Conservation (phyloP, 2,329 filamentous ascomycete species). For the Diaporthe citri region DNA sequence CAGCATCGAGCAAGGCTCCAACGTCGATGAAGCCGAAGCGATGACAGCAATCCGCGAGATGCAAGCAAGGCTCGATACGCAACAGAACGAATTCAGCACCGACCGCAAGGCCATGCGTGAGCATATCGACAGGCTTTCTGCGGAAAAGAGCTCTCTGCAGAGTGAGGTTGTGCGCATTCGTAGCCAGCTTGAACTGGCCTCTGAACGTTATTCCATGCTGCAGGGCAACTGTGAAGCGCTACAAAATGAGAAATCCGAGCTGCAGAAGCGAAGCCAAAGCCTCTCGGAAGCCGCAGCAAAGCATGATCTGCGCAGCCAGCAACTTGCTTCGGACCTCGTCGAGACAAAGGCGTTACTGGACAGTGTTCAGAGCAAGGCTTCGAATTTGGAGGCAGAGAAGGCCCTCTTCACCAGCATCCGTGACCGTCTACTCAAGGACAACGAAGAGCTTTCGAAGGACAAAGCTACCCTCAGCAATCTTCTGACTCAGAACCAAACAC, state of each 20-base stretch:
- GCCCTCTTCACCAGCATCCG: slow-evolving; percentile 95
- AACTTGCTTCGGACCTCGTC: slow-evolving; percentile 92
- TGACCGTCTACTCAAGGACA: slow-evolving; percentile 87
- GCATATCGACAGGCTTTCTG: slow-evolving; percentile 84
- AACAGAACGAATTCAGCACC: slow-evolving; percentile 85
- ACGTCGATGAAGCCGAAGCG: slow-evolving; percentile 75
- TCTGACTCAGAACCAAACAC: slow-evolving; percentile 84
- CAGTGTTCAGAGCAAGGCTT: slow-evolving; percentile 88
- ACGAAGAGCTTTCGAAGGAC: slow-evolving; percentile 86
- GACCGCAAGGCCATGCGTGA: slow-evolving; percentile 87
- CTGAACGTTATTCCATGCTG: slow-evolving; percentile 89
- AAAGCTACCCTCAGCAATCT: slow-evolving; percentile 85
- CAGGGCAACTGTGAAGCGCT: slow-evolving; percentile 88
- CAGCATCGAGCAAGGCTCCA: slow-evolving; percentile 69
- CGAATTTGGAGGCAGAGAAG: slow-evolving; percentile 95
- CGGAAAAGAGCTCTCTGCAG: slow-evolving; percentile 86
- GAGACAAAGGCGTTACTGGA: slow-evolving; percentile 86
- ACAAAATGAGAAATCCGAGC: slow-evolving; percentile 85
- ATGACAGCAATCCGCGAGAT: slow-evolving; percentile 86
- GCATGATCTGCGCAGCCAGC: slow-evolving; percentile 90
- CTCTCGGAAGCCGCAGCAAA: slow-evolving; percentile 87
- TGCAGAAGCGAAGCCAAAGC: slow-evolving; percentile 84
- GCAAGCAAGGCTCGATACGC: slow-evolving; percentile 89
- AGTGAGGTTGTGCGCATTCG: slow-evolving; percentile 83
- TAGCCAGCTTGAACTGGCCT: slow-evolving; percentile 85